Conservation (phyloP, 441 rosid species). For the Gossypium schwendimanii region DNA sequence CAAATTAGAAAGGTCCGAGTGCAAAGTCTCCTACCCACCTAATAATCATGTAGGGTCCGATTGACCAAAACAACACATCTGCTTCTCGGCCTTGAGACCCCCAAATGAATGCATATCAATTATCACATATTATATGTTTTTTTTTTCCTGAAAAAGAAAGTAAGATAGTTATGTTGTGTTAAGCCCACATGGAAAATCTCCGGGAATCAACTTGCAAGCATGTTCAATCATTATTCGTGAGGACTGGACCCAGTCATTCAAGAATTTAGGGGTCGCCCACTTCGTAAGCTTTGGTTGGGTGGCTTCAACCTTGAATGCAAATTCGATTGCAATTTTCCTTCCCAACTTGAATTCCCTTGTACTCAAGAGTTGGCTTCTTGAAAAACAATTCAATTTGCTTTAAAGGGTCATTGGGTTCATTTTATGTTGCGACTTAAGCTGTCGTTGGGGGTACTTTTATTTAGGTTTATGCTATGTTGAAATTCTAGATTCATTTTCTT, state of each 20-base stretch:
- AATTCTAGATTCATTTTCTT: no score
- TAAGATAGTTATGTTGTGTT: neutral
- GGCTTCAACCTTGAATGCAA: neutral
- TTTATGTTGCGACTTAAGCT: no score
- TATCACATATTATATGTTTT: neutral
- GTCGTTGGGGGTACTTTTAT: no score
- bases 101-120: neutral
- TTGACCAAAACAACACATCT: neutral
- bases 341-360: neutral
- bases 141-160: neutral
- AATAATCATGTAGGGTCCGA: neutral
- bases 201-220: neutral
- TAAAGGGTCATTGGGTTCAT: no score
- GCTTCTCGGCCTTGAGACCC: neutral
- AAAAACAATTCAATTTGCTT: neutral
- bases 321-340: neutral
- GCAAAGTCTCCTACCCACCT: neutral
- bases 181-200: neutral
- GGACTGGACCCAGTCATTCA: neutral
- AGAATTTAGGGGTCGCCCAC: neutral
- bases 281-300: neutral
- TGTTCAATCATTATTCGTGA: neutral
- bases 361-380: neutral
- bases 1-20: neutral
- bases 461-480: no score